phyloP scores from a whole-genome alignment of 768 basidiomycete species.

The Tulasnella sp. region DNA sequence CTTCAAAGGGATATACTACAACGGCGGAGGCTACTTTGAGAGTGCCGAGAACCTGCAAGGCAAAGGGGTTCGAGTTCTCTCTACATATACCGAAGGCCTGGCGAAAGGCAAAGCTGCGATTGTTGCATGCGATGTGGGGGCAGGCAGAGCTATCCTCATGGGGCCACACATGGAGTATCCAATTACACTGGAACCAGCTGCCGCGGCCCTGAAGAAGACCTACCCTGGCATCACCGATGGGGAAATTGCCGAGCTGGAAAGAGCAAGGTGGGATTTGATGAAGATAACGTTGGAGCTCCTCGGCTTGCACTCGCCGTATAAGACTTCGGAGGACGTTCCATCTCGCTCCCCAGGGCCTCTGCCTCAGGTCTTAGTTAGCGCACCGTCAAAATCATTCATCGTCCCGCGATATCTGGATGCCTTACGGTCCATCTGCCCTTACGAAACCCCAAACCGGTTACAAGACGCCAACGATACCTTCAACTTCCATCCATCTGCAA shows the following conservation, averaged over 20 bases:
- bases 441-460: slow-evolving; percentile 43
- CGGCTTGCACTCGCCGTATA: slow-evolving; percentile 46
- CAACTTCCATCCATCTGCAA: slow-evolving; percentile 41
- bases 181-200: slow-evolving; percentile 41
- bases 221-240: slow-evolving; percentile 12
- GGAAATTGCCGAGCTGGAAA: slow-evolving; percentile 36
- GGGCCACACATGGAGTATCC: slow-evolving; percentile 59
- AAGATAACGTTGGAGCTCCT: slow-evolving; percentile 41
- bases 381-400: slow-evolving; percentile 44
- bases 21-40: slow-evolving; percentile 46
- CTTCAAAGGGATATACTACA: slow-evolving; percentile 44
- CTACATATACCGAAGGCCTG: slow-evolving; percentile 38
- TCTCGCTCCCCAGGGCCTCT: slow-evolving; percentile 44
- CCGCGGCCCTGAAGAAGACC: slow-evolving; percentile 35
- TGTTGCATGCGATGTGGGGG: slow-evolving; percentile 43
- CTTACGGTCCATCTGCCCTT: slow-evolving; percentile 32
- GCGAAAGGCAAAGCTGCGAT: slow-evolving; percentile 38
- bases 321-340: slow-evolving; percentile 28
- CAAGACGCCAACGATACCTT: slow-evolving; percentile 71
- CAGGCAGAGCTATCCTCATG: slow-evolving; percentile 56
- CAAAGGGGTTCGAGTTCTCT: slow-evolving; percentile 39
- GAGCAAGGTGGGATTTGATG: slow-evolving; percentile 38
- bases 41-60: slow-evolving; percentile 29
- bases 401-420: slow-evolving; percentile 44
- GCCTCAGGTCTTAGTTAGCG: slow-evolving; percentile 58